A percentile compares a stretch with the other conserved stretches of the same genome.
Conservation (phyloP, 2,329 filamentous ascomycete species). For the Alternaria brassicae region DNA sequence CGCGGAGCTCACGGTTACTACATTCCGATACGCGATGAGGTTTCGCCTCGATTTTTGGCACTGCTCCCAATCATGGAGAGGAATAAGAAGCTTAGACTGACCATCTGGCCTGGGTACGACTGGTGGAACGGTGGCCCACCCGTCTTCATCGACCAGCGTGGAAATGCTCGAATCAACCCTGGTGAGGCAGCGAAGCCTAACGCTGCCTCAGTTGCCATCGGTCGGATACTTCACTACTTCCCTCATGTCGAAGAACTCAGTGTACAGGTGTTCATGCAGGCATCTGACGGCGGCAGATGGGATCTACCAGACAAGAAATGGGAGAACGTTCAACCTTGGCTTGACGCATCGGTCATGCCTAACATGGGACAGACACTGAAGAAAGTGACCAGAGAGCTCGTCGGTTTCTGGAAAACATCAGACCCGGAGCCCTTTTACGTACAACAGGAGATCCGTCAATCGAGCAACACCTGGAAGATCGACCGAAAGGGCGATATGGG, state of each 20-base stretch:
- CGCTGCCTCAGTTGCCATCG: slow-evolving; percentile 28
- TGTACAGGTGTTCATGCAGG: slow-evolving; percentile 33
- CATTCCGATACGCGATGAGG: slow-evolving; percentile 26
- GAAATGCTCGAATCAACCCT: slow-evolving; percentile 10
- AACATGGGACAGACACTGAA: slow-evolving; percentile 13
- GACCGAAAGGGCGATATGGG: slow-evolving; percentile 26
- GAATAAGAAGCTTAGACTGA: slow-evolving; percentile 29
- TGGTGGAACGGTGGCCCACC: slow-evolving; percentile 33
- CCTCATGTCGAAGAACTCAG: slow-evolving; percentile 36
- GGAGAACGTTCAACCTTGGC: slow-evolving; percentile 36
- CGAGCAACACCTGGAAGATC: slow-evolving; percentile 20
- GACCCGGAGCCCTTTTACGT: slow-evolving; percentile 25
- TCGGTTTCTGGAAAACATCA: slow-evolving; percentile 14
- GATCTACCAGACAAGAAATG: slow-evolving; percentile 37
- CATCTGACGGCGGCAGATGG: slow-evolving; percentile 31
- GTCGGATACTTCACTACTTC: slow-evolving; percentile 30
- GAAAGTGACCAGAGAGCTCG: slow-evolving; percentile 29
- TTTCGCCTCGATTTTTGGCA: slow-evolving; percentile 39
- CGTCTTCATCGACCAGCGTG: slow-evolving; percentile 3
- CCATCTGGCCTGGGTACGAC: slow-evolving; percentile 36
- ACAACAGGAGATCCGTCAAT: slow-evolving; percentile 31
- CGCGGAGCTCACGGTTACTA: slow-evolving; percentile 29
- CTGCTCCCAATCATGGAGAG: slow-evolving; percentile 30
- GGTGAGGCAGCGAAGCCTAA: slow-evolving; percentile 19
- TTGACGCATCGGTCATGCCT: slow-evolving; percentile 27